Evolutionary conservation across 2,329 filamentous ascomycete species (phyloP).

Genomic region (Neocucurbitaria cava): DNA sequence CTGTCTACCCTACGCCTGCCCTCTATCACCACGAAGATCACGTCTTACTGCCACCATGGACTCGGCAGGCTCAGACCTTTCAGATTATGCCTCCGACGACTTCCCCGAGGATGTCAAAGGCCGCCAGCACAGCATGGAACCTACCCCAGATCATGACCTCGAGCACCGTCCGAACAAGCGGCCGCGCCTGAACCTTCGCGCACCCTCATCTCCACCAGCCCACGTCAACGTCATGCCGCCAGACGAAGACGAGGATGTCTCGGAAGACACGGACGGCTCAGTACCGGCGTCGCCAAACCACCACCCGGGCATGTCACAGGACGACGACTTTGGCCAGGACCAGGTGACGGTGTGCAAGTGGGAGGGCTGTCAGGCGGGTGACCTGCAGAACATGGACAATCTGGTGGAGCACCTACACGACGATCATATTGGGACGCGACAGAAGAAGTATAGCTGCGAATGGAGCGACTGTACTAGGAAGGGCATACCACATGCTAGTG

Average conservation of each 20-base stretch:
- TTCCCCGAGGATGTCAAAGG: constrained; percentile 64
- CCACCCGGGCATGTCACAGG: constrained; percentile 51
- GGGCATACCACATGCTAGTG: constrained; percentile 89
- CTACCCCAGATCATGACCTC: constrained; percentile 54
- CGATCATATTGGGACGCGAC: constrained; percentile 85
- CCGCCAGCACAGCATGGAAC: constrained; percentile 56
- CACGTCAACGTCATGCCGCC: constrained; percentile 15
- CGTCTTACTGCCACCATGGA: constrained; percentile 42
- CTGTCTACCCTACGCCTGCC: constrained; percentile 1
- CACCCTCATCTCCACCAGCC: constrained; percentile 43
- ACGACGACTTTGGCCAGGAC: constrained; percentile 52
- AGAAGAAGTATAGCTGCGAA: neutral
- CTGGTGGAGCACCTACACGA: constrained; percentile 70
- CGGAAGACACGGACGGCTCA: constrained; percentile 86
- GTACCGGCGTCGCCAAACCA: constrained; percentile 62
- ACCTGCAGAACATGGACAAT: constrained; percentile 59
- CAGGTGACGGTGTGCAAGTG: constrained; percentile 58
- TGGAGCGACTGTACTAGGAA: constrained; percentile 80
- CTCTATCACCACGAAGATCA: neutral
- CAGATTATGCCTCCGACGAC: constrained; percentile 68
- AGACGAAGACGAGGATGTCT: constrained; percentile 69
- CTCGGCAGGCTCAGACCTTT: constrained; percentile 70
- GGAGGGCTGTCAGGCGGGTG: constrained; percentile 59
- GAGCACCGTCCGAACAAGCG: constrained; percentile 51
- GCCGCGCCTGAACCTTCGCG: constrained; percentile 45